phyloP scores from a whole-genome alignment of 306 rosid genomes.

The Abrus pulchellus region DNA sequence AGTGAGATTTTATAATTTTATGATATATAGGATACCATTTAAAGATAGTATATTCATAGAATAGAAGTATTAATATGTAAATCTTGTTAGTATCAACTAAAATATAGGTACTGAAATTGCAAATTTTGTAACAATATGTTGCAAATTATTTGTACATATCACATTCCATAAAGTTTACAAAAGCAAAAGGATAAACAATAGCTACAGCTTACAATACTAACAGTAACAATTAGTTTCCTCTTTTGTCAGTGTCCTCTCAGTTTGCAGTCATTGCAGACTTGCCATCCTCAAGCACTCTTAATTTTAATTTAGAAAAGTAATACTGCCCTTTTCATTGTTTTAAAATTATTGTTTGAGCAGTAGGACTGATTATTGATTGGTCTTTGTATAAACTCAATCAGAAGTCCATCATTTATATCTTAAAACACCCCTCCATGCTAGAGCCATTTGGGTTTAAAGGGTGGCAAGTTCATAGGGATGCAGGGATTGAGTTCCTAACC shows the following conservation, averaged over 20 bases:
- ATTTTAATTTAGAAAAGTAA: background rate
- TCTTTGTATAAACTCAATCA: background rate
- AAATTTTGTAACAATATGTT: background rate
- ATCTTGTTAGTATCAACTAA: background rate
- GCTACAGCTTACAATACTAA: background rate
- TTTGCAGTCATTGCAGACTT: slow-evolving; percentile 3
- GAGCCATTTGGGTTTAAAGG: too few relatives aligned
- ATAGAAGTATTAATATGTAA: background rate
- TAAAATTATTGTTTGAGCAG: background rate
- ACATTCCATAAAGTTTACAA: background rate
- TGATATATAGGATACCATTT: background rate
- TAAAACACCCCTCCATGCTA: too few relatives aligned
- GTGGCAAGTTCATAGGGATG: too few relatives aligned
- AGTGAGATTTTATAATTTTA: background rate
- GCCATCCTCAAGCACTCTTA: background rate
- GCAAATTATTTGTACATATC: background rate
- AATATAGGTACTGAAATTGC: slow-evolving; percentile 11
- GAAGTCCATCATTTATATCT: background rate
- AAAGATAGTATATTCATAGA: background rate
- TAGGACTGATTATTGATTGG: background rate
- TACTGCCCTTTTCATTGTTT: background rate
- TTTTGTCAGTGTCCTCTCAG: background rate
- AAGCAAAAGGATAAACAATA: background rate
- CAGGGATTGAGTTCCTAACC: too few relatives aligned
- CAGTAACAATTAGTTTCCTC: slow-evolving; percentile 8